These are phyloP conservation scores for Ophiobolus disseminans DNA, from an alignment of 2,329 filamentous ascomycete genomes.

Conservation along the genomic window DNA sequence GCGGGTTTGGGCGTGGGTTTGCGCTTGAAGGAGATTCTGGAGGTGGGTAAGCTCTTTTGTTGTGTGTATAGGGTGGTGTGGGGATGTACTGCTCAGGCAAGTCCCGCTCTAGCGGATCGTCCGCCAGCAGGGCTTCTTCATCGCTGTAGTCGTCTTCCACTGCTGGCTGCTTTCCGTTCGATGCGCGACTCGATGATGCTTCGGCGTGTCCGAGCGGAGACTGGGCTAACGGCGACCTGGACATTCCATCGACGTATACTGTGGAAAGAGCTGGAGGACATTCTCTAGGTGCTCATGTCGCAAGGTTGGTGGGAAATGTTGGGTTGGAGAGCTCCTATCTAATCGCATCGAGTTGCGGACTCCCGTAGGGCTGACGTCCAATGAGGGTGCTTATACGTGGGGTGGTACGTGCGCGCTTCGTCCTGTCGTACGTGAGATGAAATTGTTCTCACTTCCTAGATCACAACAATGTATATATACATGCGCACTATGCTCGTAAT, in stretches of 20 bases:
- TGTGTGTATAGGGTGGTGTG: neutral
- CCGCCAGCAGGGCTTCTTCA: conserved; percentile 58
- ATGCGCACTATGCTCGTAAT: neutral
- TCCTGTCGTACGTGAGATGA: neutral
- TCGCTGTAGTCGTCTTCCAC: conserved; percentile 55
- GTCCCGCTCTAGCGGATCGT: conserved; percentile 63
- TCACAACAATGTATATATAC: neutral
- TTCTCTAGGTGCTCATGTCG: conserved; percentile 36
- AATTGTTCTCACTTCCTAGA: neutral
- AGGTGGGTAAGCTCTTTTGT: neutral
- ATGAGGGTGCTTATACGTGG: too few species aligned
- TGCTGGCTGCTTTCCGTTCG: conserved; percentile 42
- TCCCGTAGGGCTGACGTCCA: conserved; percentile 23
- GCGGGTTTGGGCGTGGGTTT: conserved; percentile 62
- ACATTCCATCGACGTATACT: conserved; percentile 49
- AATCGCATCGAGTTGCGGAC: conserved; percentile 7
- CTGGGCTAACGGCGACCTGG: conserved; percentile 46
- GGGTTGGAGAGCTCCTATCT: conserved; percentile 5
- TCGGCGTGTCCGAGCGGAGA: conserved; percentile 48
- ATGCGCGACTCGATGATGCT: conserved; percentile 55
- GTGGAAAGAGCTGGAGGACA: conserved; percentile 23
- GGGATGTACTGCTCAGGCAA: conserved; percentile 53
- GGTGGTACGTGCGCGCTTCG: conserved; percentile 14
- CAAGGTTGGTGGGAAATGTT: conserved; percentile 1
- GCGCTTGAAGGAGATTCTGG: conserved; percentile 73